Conservation (phyloP, 1,284 basidiomycete genomes). For the Ceratobasidium sp. region DNA sequence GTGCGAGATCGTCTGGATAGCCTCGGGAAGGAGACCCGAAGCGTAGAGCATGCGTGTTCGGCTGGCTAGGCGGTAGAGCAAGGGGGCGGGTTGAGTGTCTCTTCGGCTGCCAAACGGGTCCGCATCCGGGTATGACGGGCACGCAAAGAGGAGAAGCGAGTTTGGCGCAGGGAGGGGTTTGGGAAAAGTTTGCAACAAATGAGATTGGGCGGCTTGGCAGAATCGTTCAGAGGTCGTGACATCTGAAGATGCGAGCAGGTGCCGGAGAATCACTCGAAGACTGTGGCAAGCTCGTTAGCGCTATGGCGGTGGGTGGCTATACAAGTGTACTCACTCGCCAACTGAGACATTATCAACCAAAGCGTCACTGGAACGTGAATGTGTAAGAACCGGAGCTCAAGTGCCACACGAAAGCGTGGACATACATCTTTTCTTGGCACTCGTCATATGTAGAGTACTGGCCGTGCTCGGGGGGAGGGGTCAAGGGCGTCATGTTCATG, state of each 20-base stretch:
- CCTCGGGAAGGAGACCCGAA: conserved; percentile 35
- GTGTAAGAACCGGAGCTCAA: conserved; percentile 14
- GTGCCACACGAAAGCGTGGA: not conserved
- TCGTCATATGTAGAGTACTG: conserved; percentile 9
- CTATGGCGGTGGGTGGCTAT: not conserved
- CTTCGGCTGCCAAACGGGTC: conserved; percentile 22
- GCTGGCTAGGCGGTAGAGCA: conserved; percentile 37
- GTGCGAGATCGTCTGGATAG: conserved; percentile 31
- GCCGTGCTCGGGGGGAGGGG: conserved; percentile 33
- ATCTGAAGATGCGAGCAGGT: conserved; percentile 35
- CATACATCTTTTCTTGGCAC: conserved; percentile 32
- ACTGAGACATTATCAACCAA: conserved; percentile 36
- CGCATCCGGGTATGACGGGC: conserved; percentile 26
- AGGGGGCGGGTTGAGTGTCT: conserved; percentile 32
- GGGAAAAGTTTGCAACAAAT: conserved; percentile 24
- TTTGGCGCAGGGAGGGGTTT: conserved; percentile 37
- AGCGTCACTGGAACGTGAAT: conserved; percentile 29
- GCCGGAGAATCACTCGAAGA: conserved; percentile 35
- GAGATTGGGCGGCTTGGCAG: conserved; percentile 26
- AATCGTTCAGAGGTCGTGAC: conserved; percentile 33
- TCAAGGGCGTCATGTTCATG: conserved; percentile 39
- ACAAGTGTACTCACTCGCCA: conserved; percentile 29
- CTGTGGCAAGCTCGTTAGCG: conserved; percentile 14
- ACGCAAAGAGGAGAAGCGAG: conserved; percentile 35
- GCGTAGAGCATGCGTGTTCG: conserved; percentile 37